Conservation (phyloP, 108 stramenopile species). For the Tribonema minus region DNA sequence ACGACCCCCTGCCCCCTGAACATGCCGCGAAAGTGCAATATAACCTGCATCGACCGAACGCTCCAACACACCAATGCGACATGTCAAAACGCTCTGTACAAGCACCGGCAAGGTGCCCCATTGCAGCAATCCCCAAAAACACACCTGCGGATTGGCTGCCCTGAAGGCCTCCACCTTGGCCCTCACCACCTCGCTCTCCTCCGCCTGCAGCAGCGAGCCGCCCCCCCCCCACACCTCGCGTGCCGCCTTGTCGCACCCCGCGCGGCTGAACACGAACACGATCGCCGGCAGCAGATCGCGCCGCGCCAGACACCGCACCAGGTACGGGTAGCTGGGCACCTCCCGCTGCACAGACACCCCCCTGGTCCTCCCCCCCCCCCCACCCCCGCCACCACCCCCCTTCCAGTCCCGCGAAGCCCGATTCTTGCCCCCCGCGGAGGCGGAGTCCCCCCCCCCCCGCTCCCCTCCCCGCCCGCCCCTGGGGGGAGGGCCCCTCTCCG, state of each 20-base stretch:
- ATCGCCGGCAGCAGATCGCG: slow-evolving; percentile 79
- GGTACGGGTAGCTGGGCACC: slow-evolving; percentile 38
- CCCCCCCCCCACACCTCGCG: slow-evolving; percentile 14
- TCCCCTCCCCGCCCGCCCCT: background rate
- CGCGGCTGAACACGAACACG: slow-evolving; percentile 84
- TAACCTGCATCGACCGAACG: too few relatives aligned
- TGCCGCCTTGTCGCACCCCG: slow-evolving; percentile 83
- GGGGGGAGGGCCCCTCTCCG: background rate
- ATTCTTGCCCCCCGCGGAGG: background rate
- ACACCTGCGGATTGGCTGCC: slow-evolving; percentile 39
- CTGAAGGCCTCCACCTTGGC: slow-evolving; percentile 64
- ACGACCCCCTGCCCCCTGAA: too few relatives aligned
- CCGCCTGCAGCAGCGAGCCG: slow-evolving; percentile 57
- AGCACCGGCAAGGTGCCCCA: background rate
- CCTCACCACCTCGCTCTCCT: slow-evolving; percentile 64
- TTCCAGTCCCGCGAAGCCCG: too few relatives aligned
- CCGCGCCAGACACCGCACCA: slow-evolving; percentile 64
- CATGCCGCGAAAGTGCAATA: too few relatives aligned
- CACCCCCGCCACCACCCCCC: background rate
- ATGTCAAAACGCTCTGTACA: too few relatives aligned
- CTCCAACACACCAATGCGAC: too few relatives aligned
- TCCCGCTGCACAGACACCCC: slow-evolving; percentile 2
- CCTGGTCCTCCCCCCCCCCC: slow-evolving; percentile 5
- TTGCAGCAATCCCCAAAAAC: background rate
- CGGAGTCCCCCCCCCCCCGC: background rate